Evolutionary conservation across 2,329 filamentous ascomycete genomes (phyloP).

Genomic region (Colletotrichum cordylinicola): DNA sequence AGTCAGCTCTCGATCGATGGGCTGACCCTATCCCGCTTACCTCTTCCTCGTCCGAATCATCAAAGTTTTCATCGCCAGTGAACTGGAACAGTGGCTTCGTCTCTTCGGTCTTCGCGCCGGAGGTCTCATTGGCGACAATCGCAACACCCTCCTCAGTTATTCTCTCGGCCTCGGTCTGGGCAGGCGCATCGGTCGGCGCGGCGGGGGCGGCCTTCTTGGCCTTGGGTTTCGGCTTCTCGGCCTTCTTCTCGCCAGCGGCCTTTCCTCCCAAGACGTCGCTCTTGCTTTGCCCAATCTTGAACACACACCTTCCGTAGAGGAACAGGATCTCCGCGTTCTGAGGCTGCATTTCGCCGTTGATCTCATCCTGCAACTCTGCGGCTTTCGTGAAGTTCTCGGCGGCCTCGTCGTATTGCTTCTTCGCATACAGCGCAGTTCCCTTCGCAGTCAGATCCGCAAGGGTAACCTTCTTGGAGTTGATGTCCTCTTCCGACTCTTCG

Average conservation of each 20-base stretch:
- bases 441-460: conserved; percentile 81
- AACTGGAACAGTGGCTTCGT: conserved; percentile 91
- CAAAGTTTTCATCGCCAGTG: conserved; percentile 92
- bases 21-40: conserved; percentile 39
- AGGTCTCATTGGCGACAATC: conserved; percentile 49
- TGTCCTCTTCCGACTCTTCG: conserved; percentile 44
- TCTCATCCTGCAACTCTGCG: conserved; percentile 85
- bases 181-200: conserved; percentile 35
- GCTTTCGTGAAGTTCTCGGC: conserved; percentile 89
- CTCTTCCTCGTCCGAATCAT: conserved; percentile 79
- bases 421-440: conserved; percentile 83
- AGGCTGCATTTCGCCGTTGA: conserved; percentile 90
- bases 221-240: conserved; percentile 34
- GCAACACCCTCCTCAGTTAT: conserved; percentile 52
- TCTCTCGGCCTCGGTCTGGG: conserved; percentile 44
- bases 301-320: conserved; percentile 90
- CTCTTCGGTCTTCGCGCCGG: conserved; percentile 45
- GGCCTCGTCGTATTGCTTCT: conserved; percentile 87
- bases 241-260: conserved; percentile 63
- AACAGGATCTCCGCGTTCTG: conserved; percentile 95
- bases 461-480: conserved; percentile 63
- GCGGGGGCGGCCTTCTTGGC: conserved; percentile 39
- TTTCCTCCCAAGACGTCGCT: conserved; percentile 92
- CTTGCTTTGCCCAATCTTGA: conserved; percentile 92
- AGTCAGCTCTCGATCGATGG: conserved; percentile 11